Conservation (phyloP, 495 filamentous ascomycete species). For the Penicillium psychrofluorescens region DNA sequence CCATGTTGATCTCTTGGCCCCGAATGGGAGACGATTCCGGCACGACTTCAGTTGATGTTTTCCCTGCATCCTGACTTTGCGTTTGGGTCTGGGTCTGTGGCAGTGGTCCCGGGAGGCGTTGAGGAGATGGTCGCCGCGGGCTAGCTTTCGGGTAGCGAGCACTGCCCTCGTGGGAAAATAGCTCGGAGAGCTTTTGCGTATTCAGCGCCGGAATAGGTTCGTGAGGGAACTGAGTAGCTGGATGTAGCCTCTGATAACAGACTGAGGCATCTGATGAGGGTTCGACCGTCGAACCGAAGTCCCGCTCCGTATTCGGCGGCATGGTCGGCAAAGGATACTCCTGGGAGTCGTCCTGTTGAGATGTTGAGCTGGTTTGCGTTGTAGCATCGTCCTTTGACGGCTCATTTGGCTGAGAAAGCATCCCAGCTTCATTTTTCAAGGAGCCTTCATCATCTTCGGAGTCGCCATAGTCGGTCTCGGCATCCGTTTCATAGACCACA, state of each 20-base stretch:
- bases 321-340: slow-evolving; percentile 24
- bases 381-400: not conserved
- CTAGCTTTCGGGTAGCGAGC: slow-evolving; percentile 9
- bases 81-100: slow-evolving; percentile 18
- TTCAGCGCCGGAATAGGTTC: slow-evolving; percentile 36
- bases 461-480: slow-evolving; percentile 30
- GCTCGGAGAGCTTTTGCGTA: slow-evolving; percentile 35
- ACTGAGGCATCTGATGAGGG: slow-evolving; percentile 30
- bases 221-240: slow-evolving; percentile 35
- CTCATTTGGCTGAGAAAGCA: slow-evolving; percentile 5
- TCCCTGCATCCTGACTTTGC: slow-evolving; percentile 7
- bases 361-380: slow-evolving; percentile 5
- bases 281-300: slow-evolving; percentile 15
- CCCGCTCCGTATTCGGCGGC: slow-evolving; percentile 1
- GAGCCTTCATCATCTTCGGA: slow-evolving; percentile 10
- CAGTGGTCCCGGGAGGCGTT: slow-evolving; percentile 3
- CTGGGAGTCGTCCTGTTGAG: slow-evolving; percentile 23
- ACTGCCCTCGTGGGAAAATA: slow-evolving; percentile 30
- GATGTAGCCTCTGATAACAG: slow-evolving; percentile 32
- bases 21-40: slow-evolving; percentile 35
- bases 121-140: not conserved
- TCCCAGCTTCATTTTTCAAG: slow-evolving; percentile 3
- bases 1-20: slow-evolving; percentile 7
- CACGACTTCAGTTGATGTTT: slow-evolving; percentile 28
- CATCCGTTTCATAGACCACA: slow-evolving; percentile 41